Percentiles rank a stretch among this genome's conserved stretches.
These are phyloP conservation scores for Lentinula sp. DNA, from an alignment of 768 basidiomycete species.

Conservation along the genomic window DNA sequence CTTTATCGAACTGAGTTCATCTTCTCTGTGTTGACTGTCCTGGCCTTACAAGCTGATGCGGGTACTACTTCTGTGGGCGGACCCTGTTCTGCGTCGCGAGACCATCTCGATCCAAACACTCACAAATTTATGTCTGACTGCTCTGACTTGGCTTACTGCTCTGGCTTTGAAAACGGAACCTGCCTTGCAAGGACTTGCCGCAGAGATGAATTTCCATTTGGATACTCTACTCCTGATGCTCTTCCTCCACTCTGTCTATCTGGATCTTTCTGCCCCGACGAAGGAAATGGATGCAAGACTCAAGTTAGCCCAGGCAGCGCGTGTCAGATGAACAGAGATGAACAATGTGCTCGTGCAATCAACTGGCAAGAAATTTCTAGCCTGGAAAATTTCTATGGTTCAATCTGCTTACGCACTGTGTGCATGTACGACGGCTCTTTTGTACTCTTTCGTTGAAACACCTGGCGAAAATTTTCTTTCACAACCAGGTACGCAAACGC, in stretches of 20 bases:
- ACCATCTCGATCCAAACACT: conserved; percentile 45
- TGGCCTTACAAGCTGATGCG: not conserved
- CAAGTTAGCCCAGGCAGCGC: conserved; percentile 33
- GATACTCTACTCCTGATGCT: conserved; percentile 26
- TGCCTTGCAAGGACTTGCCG: conserved; percentile 53
- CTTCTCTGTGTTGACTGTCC: not conserved
- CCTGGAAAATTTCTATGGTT: conserved; percentile 41
- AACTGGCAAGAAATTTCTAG: conserved; percentile 35
- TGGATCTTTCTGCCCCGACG: conserved; percentile 63
- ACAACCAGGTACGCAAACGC: conserved; percentile 47
- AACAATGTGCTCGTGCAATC: conserved; percentile 37
- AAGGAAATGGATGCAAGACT: conserved; percentile 48
- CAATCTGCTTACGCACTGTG: conserved; percentile 48
- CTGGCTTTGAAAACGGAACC: conserved; percentile 29
- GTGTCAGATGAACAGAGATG: conserved; percentile 62
- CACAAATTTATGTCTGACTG: conserved; percentile 61
- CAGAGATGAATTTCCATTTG: conserved; percentile 56
- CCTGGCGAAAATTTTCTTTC: not conserved
- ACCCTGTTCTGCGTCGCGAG: conserved; percentile 36
- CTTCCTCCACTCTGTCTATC: conserved; percentile 48
- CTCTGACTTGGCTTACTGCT: conserved; percentile 52
- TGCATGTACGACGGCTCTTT: conserved; percentile 45
- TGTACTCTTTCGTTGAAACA: not conserved
- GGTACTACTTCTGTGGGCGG: not conserved
- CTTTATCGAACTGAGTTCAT: no score